Base-by-base conservation (phyloP, 129 eudicot genomes). In the Helianthus tuberosus region DNA sequence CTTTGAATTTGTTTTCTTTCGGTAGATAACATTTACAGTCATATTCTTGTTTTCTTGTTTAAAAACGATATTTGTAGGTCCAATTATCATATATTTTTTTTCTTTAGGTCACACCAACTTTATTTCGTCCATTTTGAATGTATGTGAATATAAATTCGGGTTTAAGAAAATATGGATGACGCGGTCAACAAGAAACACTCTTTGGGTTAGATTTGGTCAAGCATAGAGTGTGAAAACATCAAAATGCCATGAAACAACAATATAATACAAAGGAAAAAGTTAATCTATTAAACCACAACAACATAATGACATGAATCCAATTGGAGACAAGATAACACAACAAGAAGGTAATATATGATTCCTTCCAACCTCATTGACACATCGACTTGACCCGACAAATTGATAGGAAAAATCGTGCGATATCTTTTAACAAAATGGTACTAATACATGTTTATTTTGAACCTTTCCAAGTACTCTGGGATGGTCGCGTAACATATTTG, bases 161-260 rank as follows among this genome's bases (percentile, higher is more conserved):
- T 36, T 23, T 43, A 15, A 27, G 27, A 29, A 23, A 17, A 69
- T 35, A 35, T 6, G 8, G 57, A 47, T 41, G 46, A 41, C 46
- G 50, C 51, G 46, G 47, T 39, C 29, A 72, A 14, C 47, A 72
- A 58, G 53, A 65, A 66, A 44, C 36, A 46, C 3, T n/a, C 13
- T 67, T 44, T 36, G 10, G 48, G n/a, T 29, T 20, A 32, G 69
- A 76, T 29, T 76, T 47, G 81, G 81, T 69, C 75, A 49, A 61
- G 25, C 54, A 57, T 16, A 23, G 53, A 69, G 75, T 77, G 36
- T 68, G 75, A 58, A 76, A 76, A 47, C 63, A 68, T 75, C 66
- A 75, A 65, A 20, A 64, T 53, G 47, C 66, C 64, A 75, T 52
- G 72, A 75, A 75, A 75, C 66, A 76, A 76, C 60, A 76, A 67